Base-by-base conservation (phyloP, 371 early-diverging fungal species). In the Mortierella sp. region DNA sequence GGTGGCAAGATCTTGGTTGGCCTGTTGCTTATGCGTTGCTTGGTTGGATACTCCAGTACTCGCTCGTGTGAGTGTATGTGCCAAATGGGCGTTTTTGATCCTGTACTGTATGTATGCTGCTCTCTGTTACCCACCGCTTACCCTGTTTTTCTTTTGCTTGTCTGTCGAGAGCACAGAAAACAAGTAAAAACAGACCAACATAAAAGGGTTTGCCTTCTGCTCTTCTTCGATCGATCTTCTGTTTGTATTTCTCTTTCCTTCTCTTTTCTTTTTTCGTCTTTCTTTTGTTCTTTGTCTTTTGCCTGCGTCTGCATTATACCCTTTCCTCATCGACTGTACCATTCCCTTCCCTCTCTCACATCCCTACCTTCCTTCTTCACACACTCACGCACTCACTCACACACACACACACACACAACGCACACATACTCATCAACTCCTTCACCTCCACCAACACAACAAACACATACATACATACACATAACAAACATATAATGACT, bases 401-500 rank as follows among this genome's bases (percentile, higher is more conserved):
- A 35, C 32, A 16, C 27, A 12, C 35, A 44, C 14, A 21, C 58
- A 32, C 41, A 49, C 71, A 49, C 38, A 8, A 46, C 70, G 49
- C 38, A 16, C 71, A 46, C 70, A n/a, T 24, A 24, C 24, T 29
- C 18, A 63, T 29, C 24, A 43, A n/a, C n/a, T 43, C n/a, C 51
- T 18, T 24, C 75, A n/a, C 4, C 24, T 16, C 11, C 18, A 14
- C 27, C 46, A 71, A 54, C 77, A 29, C 54, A 44, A 14, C 29
- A 51, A 12, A 24, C 54, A 54, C 38, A 48, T 55, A 35, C 38
- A 48, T 68, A n/a, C 58, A 74, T 24, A 38, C 35, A 51, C 51
- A 46, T 32, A 16, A 71, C 48, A 24, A 71, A 27, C 51, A 51
- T 51, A 72, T 55, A 27, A 83, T 83, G 83, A 63, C 56, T 27